Percentiles rank a stretch among this genome's conserved stretches.
phyloP scores from a whole-genome alignment of 208 protist genomes.

The Naegleria lovaniensis region DNA sequence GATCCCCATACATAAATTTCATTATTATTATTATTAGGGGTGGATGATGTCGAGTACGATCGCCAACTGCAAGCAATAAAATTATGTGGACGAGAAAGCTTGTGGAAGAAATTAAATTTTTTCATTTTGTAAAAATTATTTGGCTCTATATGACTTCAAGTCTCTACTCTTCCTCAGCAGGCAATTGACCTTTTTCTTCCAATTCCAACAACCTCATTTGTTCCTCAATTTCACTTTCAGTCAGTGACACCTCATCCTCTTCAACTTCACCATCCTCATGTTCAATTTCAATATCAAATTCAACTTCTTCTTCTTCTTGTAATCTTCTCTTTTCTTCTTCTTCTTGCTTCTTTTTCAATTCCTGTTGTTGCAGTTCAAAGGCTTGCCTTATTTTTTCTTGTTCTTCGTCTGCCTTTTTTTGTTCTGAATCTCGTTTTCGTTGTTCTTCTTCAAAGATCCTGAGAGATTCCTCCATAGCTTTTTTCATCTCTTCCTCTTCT shows the following conservation, averaged over 20 bases:
- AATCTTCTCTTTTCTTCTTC: background rate
- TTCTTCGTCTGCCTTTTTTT: background rate
- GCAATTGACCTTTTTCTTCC: background rate
- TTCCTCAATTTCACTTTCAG: background rate
- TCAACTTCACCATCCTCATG: background rate
- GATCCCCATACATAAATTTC: conserved; percentile 6
- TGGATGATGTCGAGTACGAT: background rate
- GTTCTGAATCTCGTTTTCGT: background rate
- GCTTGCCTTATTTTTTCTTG: background rate
- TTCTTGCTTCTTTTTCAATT: background rate
- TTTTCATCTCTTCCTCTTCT: background rate
- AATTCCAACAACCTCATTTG: background rate
- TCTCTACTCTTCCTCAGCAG: background rate
- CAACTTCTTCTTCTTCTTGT: background rate
- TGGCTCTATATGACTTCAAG: too few relatives aligned
- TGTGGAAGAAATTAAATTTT: too few relatives aligned
- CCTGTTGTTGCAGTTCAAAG: background rate
- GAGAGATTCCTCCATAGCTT: background rate
- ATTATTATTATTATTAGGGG: background rate
- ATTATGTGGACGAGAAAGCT: too few relatives aligned
- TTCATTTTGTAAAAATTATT: too few relatives aligned
- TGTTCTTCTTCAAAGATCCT: background rate
- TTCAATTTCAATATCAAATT: background rate
- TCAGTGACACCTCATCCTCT: background rate
- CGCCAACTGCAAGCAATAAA: too few relatives aligned